Conservation (phyloP, 1,284 basidiomycete genomes). For the Boletus semigastroideus region DNA sequence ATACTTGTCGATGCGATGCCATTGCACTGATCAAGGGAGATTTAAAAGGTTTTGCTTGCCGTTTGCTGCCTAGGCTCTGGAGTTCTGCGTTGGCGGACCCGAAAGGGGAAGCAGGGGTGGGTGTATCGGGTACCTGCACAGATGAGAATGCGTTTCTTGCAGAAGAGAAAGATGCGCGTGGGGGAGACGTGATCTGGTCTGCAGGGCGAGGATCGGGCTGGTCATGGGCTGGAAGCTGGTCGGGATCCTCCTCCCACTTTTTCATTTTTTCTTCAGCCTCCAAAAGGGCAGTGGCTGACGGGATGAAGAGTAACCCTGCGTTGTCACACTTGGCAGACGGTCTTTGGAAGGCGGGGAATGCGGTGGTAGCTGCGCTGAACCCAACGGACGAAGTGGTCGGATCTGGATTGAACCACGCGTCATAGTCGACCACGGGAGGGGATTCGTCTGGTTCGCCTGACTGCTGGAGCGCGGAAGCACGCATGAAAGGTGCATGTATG, state of each 20-base stretch:
- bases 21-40: constrained; percentile 44
- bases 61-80: constrained; percentile 21
- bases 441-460: constrained; percentile 28
- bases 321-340: constrained; percentile 3
- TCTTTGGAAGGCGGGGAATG: constrained; percentile 21
- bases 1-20: constrained; percentile 8
- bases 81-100: constrained; percentile 7
- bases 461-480: constrained; percentile 11
- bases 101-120: constrained; percentile 28
- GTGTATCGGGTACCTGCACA: constrained; percentile 35
- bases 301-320: constrained; percentile 41
- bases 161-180: constrained; percentile 41
- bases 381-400: constrained; percentile 29
- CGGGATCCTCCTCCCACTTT: constrained; percentile 50
- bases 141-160: constrained; percentile 38
- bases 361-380: constrained; percentile 38
- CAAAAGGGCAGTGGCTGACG: constrained; percentile 58
- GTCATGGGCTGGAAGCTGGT: constrained; percentile 8
- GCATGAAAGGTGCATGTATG: constrained; percentile 20
- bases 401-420: constrained; percentile 56
- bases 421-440: constrained; percentile 45
- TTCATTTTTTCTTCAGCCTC: constrained; percentile 55
- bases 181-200: constrained; percentile 27
- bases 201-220: constrained; percentile 7
- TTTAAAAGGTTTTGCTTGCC: constrained; percentile 51